These are phyloP conservation scores for Chalciporus sphaerocephalus DNA, from an alignment of 768 basidiomycete genomes.

Conservation along the genomic window DNA sequence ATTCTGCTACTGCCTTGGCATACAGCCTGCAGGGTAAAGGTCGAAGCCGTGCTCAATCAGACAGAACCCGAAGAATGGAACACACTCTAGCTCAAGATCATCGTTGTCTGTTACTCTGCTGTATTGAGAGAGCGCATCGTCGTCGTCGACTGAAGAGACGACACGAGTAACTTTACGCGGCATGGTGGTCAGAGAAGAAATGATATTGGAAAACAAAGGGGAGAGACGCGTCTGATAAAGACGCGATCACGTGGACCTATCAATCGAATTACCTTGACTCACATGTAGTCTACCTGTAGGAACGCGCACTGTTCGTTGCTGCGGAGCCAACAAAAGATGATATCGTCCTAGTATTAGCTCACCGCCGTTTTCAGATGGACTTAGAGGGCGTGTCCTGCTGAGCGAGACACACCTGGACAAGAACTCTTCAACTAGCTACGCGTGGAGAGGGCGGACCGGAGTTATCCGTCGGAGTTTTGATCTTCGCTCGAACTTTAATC, in stretches of 20 bases:
- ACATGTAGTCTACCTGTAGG: too few relatives aligned
- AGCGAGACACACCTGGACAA: too few relatives aligned
- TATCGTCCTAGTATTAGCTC: too few relatives aligned
- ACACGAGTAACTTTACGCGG: conserved; percentile 9
- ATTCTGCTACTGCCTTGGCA: conserved; percentile 29
- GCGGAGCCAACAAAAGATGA: too few relatives aligned
- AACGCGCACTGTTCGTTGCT: too few relatives aligned
- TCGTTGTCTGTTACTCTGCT: conserved; percentile 23
- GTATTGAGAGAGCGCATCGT: conserved; percentile 14
- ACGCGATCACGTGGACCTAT: too few relatives aligned
- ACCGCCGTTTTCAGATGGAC: too few relatives aligned
- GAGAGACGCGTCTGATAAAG: too few relatives aligned
- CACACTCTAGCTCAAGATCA: conserved; percentile 27
- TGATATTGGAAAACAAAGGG: background rate
- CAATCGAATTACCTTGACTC: too few relatives aligned
- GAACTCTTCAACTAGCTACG: too few relatives aligned
- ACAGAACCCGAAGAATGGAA: background rate
- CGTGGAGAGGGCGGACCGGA: too few relatives aligned
- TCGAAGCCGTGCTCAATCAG: background rate
- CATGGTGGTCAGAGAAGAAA: conserved; percentile 7
- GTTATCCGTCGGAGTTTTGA: conserved; percentile 18
- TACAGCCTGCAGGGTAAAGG: conserved; percentile 16
- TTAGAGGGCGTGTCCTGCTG: too few relatives aligned
- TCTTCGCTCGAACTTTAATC: conserved; percentile 19
- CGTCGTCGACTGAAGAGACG: conserved; percentile 9